phyloP scores from a whole-genome alignment of 2,329 filamentous ascomycete species.

The Ilyonectria mors-panacis region DNA sequence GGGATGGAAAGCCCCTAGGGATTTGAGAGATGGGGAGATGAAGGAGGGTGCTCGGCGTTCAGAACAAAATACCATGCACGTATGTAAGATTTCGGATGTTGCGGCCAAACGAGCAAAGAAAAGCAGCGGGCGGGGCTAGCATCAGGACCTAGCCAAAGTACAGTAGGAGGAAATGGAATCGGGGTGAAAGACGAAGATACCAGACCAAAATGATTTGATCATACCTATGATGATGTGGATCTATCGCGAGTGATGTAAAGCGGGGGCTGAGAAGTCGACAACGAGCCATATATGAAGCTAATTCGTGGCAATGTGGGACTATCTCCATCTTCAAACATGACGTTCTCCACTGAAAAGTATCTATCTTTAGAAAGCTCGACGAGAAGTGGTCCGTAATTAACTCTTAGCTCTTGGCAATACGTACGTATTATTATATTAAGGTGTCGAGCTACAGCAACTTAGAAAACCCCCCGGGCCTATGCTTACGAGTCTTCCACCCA shows the following conservation, averaged over 20 bases:
- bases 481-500: too few relatives aligned
- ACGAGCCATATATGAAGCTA: too few relatives aligned
- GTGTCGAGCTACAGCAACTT: too few relatives aligned
- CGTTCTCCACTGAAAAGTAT: background rate
- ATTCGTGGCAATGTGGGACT: too few relatives aligned
- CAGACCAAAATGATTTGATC: constrained; percentile 29
- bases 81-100: constrained; percentile 49
- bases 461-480: too few relatives aligned
- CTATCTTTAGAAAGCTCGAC: too few relatives aligned
- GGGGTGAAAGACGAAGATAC: constrained; percentile 30
- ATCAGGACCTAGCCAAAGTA: constrained; percentile 32
- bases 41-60: constrained; percentile 46
- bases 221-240: constrained; percentile 1
- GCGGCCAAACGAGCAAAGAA: constrained; percentile 26
- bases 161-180: constrained; percentile 29
- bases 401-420: too few relatives aligned
- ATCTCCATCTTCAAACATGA: too few relatives aligned
- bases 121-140: constrained; percentile 33
- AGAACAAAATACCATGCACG: constrained; percentile 48
- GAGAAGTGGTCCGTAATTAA: too few relatives aligned
- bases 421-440: too few relatives aligned
- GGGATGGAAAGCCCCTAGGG: constrained; percentile 23
- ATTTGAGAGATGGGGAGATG: constrained; percentile 29
- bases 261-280: too few relatives aligned
- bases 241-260: background rate